Base-by-base conservation (phyloP, 2,329 filamentous ascomycete species). In the Pyricularia sp. region DNA sequence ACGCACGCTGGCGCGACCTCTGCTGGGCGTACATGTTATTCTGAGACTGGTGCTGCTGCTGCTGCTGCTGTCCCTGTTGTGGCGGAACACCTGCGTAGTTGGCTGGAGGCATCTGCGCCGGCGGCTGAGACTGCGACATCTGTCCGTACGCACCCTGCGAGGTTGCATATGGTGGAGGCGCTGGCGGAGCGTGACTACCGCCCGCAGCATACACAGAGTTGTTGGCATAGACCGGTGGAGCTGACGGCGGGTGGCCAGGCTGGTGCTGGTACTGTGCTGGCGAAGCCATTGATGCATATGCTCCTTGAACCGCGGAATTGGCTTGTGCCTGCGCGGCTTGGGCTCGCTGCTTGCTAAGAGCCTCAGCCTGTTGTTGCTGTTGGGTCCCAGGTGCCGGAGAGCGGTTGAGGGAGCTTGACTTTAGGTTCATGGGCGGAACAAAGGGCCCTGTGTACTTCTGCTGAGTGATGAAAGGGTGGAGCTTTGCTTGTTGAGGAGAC, bases 401-500 rank as follows among this genome's bases (percentile, higher is more conserved):
- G 75, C 95, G 88, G 77, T 92, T 94, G 68, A 92, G 84, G 2
- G 92, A 91, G 74, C 91, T 92, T 25, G 93, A 89, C 78, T 97
- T 97, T 70, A 98, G 82, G 76, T 97, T 97, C 93, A 97, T 97
- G 2, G 94, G 94, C 10, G 95, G 95, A 65, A 98, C 92, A 76
- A 99, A 99, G 3, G 94, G 93, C 0, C 93, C 94, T 0, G 94
- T 97, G 77, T 91, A 99, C 82, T 98, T 99, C 76, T 96, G 92
- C 77, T 99, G 95, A 0, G 95, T 99, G 76, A 99, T 99, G 79
- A 99, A 99, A 0, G 95, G 95, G 77, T 99, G 95, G 70, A 97
- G 83, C 77, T 97, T 97, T 42, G 95, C 95, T 80, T 99, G 95
- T 76, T 97, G 94, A 7, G 95, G 95, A 4, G 95, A 97, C 95